These are phyloP conservation scores for Hypocrella siamensis DNA, from an alignment of 2,329 filamentous ascomycete genomes.

Conservation along the genomic window DNA sequence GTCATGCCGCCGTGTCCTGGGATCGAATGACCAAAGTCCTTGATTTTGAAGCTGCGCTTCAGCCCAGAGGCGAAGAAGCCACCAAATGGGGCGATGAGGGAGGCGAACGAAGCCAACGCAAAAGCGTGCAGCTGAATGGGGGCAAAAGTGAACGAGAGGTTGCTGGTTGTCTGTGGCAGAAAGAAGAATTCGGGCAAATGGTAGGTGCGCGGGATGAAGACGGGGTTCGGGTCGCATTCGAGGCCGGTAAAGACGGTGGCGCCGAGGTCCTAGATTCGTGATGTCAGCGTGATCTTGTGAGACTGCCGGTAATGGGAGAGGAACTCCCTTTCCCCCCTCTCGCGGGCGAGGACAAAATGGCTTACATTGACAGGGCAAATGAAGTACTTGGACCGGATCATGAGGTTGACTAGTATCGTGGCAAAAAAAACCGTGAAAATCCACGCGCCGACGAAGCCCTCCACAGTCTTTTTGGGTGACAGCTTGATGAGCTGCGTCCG, in stretches of 20 bases:
- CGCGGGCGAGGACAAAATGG: constrained; percentile 1
- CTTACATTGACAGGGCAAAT: constrained; percentile 85
- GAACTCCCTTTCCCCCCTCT: neutral
- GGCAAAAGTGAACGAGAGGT: constrained; percentile 55
- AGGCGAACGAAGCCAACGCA: constrained; percentile 82
- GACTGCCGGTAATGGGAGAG: neutral
- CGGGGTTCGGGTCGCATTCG: constrained; percentile 79
- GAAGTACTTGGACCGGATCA: constrained; percentile 91
- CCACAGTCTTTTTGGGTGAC: constrained; percentile 97
- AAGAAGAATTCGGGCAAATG: constrained; percentile 58
- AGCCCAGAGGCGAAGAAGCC: constrained; percentile 96
- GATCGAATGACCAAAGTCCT: constrained; percentile 97
- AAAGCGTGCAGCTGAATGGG: constrained; percentile 93
- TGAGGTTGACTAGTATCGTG: constrained; percentile 62
- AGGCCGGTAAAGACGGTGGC: constrained; percentile 86
- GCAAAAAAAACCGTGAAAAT: constrained; percentile 84
- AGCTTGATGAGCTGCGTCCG: constrained; percentile 94
- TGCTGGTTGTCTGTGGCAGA: constrained; percentile 35
- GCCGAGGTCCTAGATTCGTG: constrained; percentile 51
- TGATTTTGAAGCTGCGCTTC: constrained; percentile 98
- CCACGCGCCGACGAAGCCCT: constrained; percentile 95
- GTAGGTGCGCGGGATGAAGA: constrained; percentile 69
- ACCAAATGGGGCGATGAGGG: constrained; percentile 90
- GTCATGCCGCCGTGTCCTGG: constrained; percentile 96
- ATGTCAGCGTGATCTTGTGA: neutral